Evolutionary conservation across 2,329 filamentous ascomycete species (phyloP).

Genomic region (Xylaria sp.): DNA sequence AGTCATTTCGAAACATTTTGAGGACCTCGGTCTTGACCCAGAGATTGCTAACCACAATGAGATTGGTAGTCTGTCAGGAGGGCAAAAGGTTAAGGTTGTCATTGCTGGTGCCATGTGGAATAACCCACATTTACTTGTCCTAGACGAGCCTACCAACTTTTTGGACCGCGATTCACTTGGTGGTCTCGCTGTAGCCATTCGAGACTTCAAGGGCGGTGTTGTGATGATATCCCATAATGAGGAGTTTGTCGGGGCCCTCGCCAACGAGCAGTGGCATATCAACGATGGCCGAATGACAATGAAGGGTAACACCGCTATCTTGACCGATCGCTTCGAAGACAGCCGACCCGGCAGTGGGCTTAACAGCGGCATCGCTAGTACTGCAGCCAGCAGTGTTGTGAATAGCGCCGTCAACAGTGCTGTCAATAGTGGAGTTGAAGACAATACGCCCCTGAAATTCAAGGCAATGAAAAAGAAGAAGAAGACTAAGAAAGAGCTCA

Average conservation of each 20-base stretch:
- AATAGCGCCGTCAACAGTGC: slow-evolving; percentile 71
- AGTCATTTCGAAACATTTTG: slow-evolving; percentile 97
- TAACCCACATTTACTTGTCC: slow-evolving; percentile 95
- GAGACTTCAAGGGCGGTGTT: slow-evolving; percentile 97
- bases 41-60: slow-evolving; percentile 99
- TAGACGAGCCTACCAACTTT: slow-evolving; percentile 99
- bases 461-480: slow-evolving; percentile 95
- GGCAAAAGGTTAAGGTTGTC: slow-evolving; percentile 99
- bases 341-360: slow-evolving; percentile 54
- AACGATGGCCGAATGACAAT: slow-evolving; percentile 86
- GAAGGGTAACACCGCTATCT: slow-evolving; percentile 79
- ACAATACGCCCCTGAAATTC: slow-evolving; percentile 85
- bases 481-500: slow-evolving; percentile 95
- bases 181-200: slow-evolving; percentile 95
- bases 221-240: slow-evolving; percentile 99
- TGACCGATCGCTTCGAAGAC: slow-evolving; percentile 89
- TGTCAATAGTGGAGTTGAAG: slow-evolving; percentile 85
- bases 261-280: slow-evolving; percentile 96
- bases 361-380: slow-evolving; percentile 66
- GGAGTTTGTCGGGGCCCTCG: slow-evolving; percentile 95
- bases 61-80: slow-evolving; percentile 93
- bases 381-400: slow-evolving; percentile 57
- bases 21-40: slow-evolving; percentile 93
- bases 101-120: slow-evolving; percentile 98
- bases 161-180: slow-evolving; percentile 97